Evolutionary conservation across 2,329 filamentous ascomycete species (phyloP), one percentile per base, ranked within the genome.

Genomic region (Sarocladium kiliense): DNA sequence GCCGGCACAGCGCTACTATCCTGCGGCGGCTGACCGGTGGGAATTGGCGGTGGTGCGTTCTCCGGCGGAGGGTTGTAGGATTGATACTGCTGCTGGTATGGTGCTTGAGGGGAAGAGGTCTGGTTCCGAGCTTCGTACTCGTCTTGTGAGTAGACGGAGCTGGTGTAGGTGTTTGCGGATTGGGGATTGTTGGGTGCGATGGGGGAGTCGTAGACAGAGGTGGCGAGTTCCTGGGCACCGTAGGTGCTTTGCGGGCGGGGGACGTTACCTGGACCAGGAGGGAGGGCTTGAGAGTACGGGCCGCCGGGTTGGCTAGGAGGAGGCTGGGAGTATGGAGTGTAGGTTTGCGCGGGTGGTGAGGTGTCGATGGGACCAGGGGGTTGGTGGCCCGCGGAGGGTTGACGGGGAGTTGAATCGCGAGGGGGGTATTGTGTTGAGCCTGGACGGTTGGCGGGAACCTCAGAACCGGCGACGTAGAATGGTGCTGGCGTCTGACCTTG

Each of bases 141-240:
- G 10, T 82, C 78, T 5, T 74, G 71, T 3, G 77, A 76, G 62
- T 79, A 78, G 27, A 71, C 72, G 0, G 77, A 76, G 41, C 73
- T 74, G 2, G 74, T 70, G 61, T 75, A 80, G 2, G 75, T 71
- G 21, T 71, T 70, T 16, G 69, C 67, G 44, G 72, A 71, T 59
- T 65, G 70, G 27, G 74, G 72, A 64, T 76, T 77, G 65, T 80
- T 76, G 5, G 77, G 68, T 12, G 77, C 81, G 37, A 88, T 78
- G 41, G 88, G 88, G 3, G 87, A 88, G 68, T 91, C 87, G 64
- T 91, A 92, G 10, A 82, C 83, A 1, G 87, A 88, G 0, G 88
- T 91, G 25, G 88, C 86, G 47, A 93, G 76, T 71, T 93, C 89
- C 70, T 92, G 89, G 1, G 88, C 82, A 26, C 85, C 84, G 62